These are phyloP conservation scores for Sphagnum tenellum DNA, from an alignment of 225 moss, liverwort and hornwort species.

Conservation along the genomic window DNA sequence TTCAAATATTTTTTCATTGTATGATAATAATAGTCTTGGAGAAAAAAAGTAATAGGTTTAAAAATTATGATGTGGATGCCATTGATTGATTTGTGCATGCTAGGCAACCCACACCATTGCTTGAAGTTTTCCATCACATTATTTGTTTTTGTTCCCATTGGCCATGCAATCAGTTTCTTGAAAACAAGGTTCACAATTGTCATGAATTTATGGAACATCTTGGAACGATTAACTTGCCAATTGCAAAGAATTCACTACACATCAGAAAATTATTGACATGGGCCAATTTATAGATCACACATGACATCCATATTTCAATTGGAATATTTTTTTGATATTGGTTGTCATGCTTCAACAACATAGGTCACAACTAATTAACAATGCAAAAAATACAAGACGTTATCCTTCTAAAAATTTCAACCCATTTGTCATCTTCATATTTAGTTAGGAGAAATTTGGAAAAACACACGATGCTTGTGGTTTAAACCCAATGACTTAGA, in stretches of 20 bases:
- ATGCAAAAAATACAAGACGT: too few relatives aligned
- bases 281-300: not conserved
- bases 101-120: not conserved
- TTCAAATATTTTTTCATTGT: too few relatives aligned
- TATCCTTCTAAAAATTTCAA: too few relatives aligned
- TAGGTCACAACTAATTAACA: too few relatives aligned
- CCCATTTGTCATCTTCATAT: too few relatives aligned
- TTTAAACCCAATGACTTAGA: too few relatives aligned
- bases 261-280: not conserved
- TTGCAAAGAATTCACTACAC: not conserved
- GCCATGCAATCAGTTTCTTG: not conserved
- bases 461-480: too few relatives aligned
- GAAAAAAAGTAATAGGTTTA: not conserved
- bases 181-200: not conserved
- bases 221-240: not conserved
- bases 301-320: not conserved
- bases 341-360: not conserved
- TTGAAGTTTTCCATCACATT: not conserved
- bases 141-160: not conserved
- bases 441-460: too few relatives aligned
- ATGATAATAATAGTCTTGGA: not conserved
- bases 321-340: not conserved
- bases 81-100: not conserved
- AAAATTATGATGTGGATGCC: not conserved
- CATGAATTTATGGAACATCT: not conserved